A percentile compares a stretch with the other conserved stretches of the same genome.
These are phyloP conservation scores for Wickerhamomyces rabaulensis DNA, from an alignment of 805 yeast genomes.

Conservation along the genomic window DNA sequence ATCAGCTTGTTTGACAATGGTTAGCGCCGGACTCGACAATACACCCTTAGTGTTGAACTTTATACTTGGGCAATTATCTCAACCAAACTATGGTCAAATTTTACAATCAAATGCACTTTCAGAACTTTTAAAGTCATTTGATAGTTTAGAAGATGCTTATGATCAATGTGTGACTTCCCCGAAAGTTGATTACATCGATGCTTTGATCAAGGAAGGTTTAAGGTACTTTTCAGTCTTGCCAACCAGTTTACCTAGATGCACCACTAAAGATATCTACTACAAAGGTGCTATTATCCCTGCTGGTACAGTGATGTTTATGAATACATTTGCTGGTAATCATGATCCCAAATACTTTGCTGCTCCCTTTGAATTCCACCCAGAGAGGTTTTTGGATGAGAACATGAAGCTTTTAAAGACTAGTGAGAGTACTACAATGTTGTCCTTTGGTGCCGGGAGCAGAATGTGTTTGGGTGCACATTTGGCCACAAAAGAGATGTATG, in stretches of 20 bases:
- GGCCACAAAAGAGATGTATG: conserved; percentile 62
- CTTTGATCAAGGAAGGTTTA: conserved; percentile 58
- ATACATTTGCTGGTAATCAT: conserved; percentile 67
- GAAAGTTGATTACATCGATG: conserved; percentile 45
- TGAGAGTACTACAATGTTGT: conserved; percentile 29
- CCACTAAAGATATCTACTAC: conserved; percentile 45
- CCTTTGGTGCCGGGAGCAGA: conserved; percentile 70
- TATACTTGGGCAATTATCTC: conserved; percentile 54
- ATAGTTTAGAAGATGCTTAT: conserved; percentile 32
- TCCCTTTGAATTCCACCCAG: conserved; percentile 48
- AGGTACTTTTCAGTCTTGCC: conserved; percentile 65
- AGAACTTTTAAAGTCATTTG: conserved; percentile 33
- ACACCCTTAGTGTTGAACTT: conserved; percentile 59
- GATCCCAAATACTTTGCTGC: conserved; percentile 38
- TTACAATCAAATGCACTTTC: conserved; percentile 41
- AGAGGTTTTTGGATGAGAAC: conserved; percentile 40
- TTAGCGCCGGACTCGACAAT: conserved; percentile 76
- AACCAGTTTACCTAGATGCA: conserved; percentile 55
- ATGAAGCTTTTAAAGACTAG: conserved; percentile 10
- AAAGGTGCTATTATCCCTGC: conserved; percentile 42
- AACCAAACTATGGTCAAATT: conserved; percentile 29
- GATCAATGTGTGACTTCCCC: conserved; percentile 21
- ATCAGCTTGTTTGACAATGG: conserved; percentile 67
- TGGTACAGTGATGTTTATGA: conserved; percentile 56
- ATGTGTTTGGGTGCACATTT: conserved; percentile 67